These are phyloP conservation scores for Brettanomyces bruxellensis DNA, from an alignment of 805 yeast species.

Conservation along the genomic window DNA sequence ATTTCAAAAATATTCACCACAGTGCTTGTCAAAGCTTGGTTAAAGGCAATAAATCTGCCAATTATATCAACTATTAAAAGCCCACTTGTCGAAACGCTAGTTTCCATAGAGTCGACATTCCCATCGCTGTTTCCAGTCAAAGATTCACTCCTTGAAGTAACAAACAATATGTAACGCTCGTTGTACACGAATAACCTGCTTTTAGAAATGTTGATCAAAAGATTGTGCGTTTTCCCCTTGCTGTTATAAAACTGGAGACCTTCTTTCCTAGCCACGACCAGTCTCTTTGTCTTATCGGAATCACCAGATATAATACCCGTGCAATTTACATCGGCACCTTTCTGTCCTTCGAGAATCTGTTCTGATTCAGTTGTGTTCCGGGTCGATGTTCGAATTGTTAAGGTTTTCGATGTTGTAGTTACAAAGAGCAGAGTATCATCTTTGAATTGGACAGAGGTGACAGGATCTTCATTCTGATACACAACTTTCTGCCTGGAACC, in stretches of 20 bases:
- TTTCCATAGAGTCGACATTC: constrained; percentile 33
- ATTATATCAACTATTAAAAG: constrained; percentile 59
- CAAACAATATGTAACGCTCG: constrained; percentile 46
- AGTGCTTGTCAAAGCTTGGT: constrained; percentile 56
- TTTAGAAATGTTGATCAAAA: constrained; percentile 51
- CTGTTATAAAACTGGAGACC: constrained; percentile 55
- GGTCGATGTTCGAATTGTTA: constrained; percentile 71
- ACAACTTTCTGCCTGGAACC: constrained; percentile 83
- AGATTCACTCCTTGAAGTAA: constrained; percentile 12
- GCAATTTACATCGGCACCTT: constrained; percentile 45
- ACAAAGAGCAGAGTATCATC: constrained; percentile 53
- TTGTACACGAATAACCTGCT: constrained; percentile 36
- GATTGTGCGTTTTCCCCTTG: constrained; percentile 41
- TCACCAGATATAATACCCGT: constrained; percentile 24
- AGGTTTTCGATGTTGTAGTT: constrained; percentile 62
- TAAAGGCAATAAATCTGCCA: constrained; percentile 64
- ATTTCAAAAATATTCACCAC: constrained; percentile 49
- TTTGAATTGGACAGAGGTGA: constrained; percentile 64
- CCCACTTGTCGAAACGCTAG: constrained; percentile 34
- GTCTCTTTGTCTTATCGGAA: constrained; percentile 12
- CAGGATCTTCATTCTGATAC: constrained; percentile 66
- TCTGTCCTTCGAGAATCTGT: constrained; percentile 33
- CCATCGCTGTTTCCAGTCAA: background rate
- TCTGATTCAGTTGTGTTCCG: constrained; percentile 61
- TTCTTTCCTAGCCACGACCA: constrained; percentile 60